Base-by-base conservation (phyloP, 2,329 filamentous ascomycete species). In the Pyricularia pennisetigena region DNA sequence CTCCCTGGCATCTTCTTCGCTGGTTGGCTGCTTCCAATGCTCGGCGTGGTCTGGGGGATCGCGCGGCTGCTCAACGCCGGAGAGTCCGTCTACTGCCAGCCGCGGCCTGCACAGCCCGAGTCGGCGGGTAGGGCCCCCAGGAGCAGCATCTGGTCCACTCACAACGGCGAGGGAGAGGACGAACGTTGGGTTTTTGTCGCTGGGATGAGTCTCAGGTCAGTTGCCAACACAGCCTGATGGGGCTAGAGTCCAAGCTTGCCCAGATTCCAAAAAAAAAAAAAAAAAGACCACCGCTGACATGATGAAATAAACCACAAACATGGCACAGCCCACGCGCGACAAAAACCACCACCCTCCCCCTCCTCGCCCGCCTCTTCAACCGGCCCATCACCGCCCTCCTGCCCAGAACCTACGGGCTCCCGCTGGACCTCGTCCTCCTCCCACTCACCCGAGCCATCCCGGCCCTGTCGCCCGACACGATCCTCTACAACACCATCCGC, bases 361-460 rank as follows among this genome's bases (percentile, higher is more conserved):
- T 73, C 10, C 70, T 81, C 8, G 75, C 76, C 9, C 74, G 72
- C 23, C 75, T 79, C 4, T 80, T 81, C 69, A 74, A 74, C 62
- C 74, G 76, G 10, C 74, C 78, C 64, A 79, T 87, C 70, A 82
- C 79, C 62, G 83, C 82, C 73, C 82, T 86, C 64, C 82, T 85
- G 69, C 77, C 79, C 69, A 78, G 79, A 32, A 80, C 85, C 10
- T 79, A 83, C 32, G 85, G 86, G 70, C 78, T 83, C 2, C 78
- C 83, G 49, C 82, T 86, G 71, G 85, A 87, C 72, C 74, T 85
- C 28, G 71, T 85, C 61, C 76, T 66, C 2, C 65, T 66, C 35
- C 35, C 30, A 10, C 35, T 28, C 24, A 4, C 14, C 71, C 23
- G 69, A 74, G n/a, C 71, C 77, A 57, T 64, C 79, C 3, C 76